Percentiles rank a stretch among this genome's conserved stretches.
Evolutionary conservation across 140 eudicot genomes (phyloP).

Genomic region (Cichorium intybus): DNA sequence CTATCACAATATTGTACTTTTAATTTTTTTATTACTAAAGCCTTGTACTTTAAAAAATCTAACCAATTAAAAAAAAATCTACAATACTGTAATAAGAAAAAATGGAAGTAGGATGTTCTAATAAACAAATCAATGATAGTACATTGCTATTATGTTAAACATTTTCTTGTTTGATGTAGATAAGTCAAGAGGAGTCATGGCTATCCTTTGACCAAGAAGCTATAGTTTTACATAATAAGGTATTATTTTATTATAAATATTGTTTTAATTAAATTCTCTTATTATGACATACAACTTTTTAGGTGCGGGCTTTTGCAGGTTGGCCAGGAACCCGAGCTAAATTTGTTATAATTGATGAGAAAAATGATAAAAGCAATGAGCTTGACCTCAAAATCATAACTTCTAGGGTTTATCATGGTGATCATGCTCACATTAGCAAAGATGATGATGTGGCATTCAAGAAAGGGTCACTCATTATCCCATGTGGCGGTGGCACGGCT

Average conservation of each 20-base stretch:
- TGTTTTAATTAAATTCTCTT: conserved; percentile 11
- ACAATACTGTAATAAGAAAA: not conserved
- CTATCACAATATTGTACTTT: too few species aligned
- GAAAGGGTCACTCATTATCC: conserved; percentile 71
- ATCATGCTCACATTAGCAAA: conserved; percentile 33
- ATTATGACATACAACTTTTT: conserved; percentile 51
- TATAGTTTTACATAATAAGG: conserved; percentile 77
- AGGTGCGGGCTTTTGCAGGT: conserved; percentile 99
- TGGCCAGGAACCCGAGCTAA: conserved; percentile 98
- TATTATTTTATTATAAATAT: conserved; percentile 30
- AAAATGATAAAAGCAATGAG: conserved; percentile 37
- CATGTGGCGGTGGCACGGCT: conserved; percentile 62
- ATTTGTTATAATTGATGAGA: conserved; percentile 48
- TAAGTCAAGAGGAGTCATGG: conserved; percentile 84
- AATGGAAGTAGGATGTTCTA: not conserved
- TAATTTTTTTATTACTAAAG: too few species aligned
- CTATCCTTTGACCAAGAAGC: conserved; percentile 84
- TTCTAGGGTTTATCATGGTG: conserved; percentile 43
- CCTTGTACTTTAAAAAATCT: not conserved
- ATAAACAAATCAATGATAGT: not conserved
- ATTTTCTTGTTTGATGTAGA: conserved; percentile 42
- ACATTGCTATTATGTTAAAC: not conserved
- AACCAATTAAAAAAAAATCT: too few species aligned
- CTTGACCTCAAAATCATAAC: conserved; percentile 77
- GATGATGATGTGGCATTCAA: conserved; percentile 47